Conservation (phyloP, 257 asterid genomes). For the Solanum gracilifrons region DNA sequence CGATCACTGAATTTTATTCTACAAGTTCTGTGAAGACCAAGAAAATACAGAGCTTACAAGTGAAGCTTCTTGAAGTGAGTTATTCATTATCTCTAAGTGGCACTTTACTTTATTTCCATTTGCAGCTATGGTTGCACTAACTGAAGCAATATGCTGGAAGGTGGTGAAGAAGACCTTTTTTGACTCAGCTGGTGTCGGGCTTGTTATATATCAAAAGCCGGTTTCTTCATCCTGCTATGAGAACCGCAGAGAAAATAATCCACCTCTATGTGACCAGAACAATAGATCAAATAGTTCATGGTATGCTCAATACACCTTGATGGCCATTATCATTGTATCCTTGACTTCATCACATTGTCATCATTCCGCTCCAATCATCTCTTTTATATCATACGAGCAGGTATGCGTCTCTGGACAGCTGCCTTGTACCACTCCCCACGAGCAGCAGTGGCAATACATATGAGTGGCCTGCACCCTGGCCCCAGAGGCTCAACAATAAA, state of each 20-base stretch:
- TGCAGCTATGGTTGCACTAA: slow-evolving; percentile 77
- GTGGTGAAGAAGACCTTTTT: slow-evolving; percentile 36
- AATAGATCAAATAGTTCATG: slow-evolving; percentile 50
- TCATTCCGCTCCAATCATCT: not conserved
- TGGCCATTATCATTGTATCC: not conserved
- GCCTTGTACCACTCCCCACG: slow-evolving; percentile 43
- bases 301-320: slow-evolving; percentile 14
- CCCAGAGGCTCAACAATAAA: slow-evolving; percentile 53
- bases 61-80: not conserved
- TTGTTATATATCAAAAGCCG: slow-evolving; percentile 79
- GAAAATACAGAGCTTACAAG: not conserved
- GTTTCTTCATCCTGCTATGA: slow-evolving; percentile 59
- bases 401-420: slow-evolving; percentile 65
- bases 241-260: slow-evolving; percentile 42
- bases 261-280: slow-evolving; percentile 62
- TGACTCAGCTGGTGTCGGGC: slow-evolving; percentile 40
- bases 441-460: slow-evolving; percentile 7
- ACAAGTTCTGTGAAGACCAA: not conserved
- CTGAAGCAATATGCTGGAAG: slow-evolving; percentile 86
- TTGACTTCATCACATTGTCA: not conserved
- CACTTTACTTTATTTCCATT: not conserved
- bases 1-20: not conserved
- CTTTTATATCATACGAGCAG: slow-evolving; percentile 16
- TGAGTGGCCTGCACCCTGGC: slow-evolving; percentile 87
- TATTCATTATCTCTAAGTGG: not conserved